Base-by-base conservation (phyloP, 2,329 filamentous ascomycete species). In the Orbilia quercus region DNA sequence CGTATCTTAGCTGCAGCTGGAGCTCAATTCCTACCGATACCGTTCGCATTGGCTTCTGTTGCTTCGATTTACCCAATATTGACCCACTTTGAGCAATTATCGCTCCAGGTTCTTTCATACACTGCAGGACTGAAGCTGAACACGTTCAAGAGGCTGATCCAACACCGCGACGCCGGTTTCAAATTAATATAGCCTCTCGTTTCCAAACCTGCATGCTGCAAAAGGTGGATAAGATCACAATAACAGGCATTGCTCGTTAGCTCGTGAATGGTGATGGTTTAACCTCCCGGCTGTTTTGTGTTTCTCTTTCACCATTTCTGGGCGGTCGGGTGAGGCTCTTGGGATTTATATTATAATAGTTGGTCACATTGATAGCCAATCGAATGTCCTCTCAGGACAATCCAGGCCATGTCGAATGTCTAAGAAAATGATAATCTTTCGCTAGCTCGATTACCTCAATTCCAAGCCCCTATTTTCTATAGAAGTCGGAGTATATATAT, bases 131-230 rank as follows among this genome's bases (percentile, higher is more conserved):
- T 12, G 38, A 42, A 42, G 7, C 16, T 16, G 7, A 42, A 42
- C 38, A 42, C n/a, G 5, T n/a, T 42, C 38, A 16, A 12, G n/a
- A 42, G 14, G 38, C 38, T 42, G 12, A 14, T 14, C 38, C 38
- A 42, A 42, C 38, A 42, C 38, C 48, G 45, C 58, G 25, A 40
- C 48, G 23, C 16, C 14, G 34, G 60, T 65, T 65, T 65, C 60
- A 55, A 36, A 65, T 57, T 62, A 51, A 57, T 18, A 25, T 18
- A 25, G 60, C 25, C 3, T 40, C 36, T 40, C 50, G 60, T 65
- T 65, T 65, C 60, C 45, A 57, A 57, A 57, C 48, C 60, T 57
- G 50, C 60, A 62, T n/a, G n/a, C n/a, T n/a, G n/a, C n/a, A 40
- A 40, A 14, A 40, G 36, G 3, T 3, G n/a, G 6, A 40, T 40